phyloP scores from a whole-genome alignment of 768 basidiomycete species.

The Grammothele lineata region DNA sequence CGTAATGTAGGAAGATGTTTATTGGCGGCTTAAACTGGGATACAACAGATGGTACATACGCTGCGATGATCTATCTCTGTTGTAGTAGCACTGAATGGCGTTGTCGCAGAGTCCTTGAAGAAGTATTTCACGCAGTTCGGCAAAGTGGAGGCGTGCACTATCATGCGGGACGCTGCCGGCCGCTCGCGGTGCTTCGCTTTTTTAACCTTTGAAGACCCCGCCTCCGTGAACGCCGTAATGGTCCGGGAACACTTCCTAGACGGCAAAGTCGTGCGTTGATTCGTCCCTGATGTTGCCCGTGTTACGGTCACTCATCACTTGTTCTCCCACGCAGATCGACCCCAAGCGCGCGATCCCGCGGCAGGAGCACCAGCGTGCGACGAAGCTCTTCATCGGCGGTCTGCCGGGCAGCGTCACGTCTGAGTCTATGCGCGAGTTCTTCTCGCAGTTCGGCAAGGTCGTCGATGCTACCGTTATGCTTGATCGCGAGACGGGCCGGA shows the following conservation, averaged over 20 bases:
- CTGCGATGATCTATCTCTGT: conserved; percentile 32
- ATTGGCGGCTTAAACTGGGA: conserved; percentile 99
- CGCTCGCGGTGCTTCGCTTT: conserved; percentile 98
- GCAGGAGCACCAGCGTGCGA: conserved; percentile 89
- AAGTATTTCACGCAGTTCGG: conserved; percentile 96
- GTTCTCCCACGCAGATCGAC: conserved; percentile 67
- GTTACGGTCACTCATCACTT: conserved; percentile 1
- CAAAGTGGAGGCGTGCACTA: conserved; percentile 94
- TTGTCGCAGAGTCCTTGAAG: conserved; percentile 59
- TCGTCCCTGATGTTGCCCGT: conserved; percentile 28
- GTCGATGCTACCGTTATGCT: conserved; percentile 99
- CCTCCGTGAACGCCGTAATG: conserved; percentile 95
- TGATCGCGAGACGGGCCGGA: conserved; percentile 90
- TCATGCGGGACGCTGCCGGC: conserved; percentile 96
- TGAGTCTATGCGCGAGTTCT: conserved; percentile 90
- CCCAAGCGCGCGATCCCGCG: conserved; percentile 99
- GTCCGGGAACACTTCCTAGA: conserved; percentile 92
- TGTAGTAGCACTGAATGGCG: conserved; percentile 43
- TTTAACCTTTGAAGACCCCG: conserved; percentile 90
- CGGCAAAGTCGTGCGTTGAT: conserved; percentile 95
- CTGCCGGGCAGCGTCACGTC: conserved; percentile 89
- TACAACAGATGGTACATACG: conserved; percentile 91
- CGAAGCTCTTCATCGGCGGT: conserved; percentile 95
- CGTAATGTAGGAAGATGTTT: conserved; percentile 88
- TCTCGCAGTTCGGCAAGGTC: conserved; percentile 91